These are phyloP conservation scores for Rhytidiadelphus loreus DNA, from an alignment of 225 moss, liverwort and hornwort genomes.

Conservation along the genomic window DNA sequence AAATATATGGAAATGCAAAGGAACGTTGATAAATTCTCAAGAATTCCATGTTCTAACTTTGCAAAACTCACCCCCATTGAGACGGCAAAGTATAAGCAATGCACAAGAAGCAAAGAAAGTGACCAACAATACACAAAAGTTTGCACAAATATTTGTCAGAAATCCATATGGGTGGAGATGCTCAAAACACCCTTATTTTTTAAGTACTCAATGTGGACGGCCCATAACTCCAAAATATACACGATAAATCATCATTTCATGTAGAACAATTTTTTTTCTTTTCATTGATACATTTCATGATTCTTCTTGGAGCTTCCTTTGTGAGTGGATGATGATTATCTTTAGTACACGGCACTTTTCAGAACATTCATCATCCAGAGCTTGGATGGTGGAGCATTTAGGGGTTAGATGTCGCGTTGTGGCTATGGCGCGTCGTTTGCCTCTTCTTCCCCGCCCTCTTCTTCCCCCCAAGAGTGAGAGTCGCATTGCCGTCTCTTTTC, in stretches of 20 bases:
- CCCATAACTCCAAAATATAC: neutral
- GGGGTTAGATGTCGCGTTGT: neutral
- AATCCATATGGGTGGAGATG: accelerated
- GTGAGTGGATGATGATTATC: neutral
- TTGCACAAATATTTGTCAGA: no score
- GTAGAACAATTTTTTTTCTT: neutral
- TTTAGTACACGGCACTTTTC: neutral
- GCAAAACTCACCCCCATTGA: neutral
- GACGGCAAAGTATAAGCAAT: accelerated
- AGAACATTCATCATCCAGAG: neutral
- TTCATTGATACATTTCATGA: no score
- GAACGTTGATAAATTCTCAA: accelerated
- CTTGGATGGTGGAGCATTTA: neutral
- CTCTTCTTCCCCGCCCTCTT: neutral
- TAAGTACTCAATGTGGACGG: neutral
- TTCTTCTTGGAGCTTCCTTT: neutral
- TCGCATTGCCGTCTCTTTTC: neutral
- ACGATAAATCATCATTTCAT: neutral
- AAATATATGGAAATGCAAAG: accelerated
- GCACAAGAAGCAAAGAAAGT: accelerated
- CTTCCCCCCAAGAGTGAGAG: neutral
- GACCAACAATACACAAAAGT: accelerated
- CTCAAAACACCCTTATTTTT: neutral
- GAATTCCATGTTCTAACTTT: accelerated
- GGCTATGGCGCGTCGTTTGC: neutral